These are phyloP conservation scores for Aspergillus sp. DNA, from an alignment of 2,329 filamentous ascomycete genomes.

Conservation along the genomic window DNA sequence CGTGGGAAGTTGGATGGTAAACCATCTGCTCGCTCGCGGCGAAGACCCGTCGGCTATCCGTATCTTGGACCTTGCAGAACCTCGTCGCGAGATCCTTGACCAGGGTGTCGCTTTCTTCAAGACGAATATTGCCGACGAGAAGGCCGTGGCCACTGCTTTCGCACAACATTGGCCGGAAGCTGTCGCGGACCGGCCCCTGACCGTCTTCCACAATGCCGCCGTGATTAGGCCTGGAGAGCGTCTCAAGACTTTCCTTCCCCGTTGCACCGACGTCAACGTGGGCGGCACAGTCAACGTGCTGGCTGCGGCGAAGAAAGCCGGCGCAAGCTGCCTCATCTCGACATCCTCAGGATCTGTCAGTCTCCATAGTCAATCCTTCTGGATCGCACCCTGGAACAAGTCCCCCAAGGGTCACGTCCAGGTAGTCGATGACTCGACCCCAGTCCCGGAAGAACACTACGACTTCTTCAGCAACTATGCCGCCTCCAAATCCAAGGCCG, in stretches of 20 bases:
- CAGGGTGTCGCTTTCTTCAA: constrained; percentile 49
- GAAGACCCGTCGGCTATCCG: constrained; percentile 55
- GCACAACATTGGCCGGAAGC: constrained; percentile 49
- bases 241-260: constrained; percentile 47
- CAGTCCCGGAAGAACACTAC: constrained; percentile 42
- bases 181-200: constrained; percentile 51
- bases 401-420: constrained; percentile 49
- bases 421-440: constrained; percentile 47
- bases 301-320: constrained; percentile 48
- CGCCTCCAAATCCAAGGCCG: constrained; percentile 54
- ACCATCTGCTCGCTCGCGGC: constrained; percentile 57
- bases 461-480: constrained; percentile 55
- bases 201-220: constrained; percentile 61
- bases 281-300: constrained; percentile 54
- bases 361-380: constrained; percentile 47
- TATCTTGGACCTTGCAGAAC: constrained; percentile 54
- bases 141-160: constrained; percentile 51
- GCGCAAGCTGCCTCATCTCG: constrained; percentile 54
- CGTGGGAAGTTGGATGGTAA: constrained; percentile 58
- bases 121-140: constrained; percentile 54
- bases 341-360: constrained; percentile 56
- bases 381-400: constrained; percentile 48
- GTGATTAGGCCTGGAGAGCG: constrained; percentile 57
- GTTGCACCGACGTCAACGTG: constrained; percentile 54
- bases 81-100: constrained; percentile 48